Evolutionary conservation across 2,329 filamentous ascomycete genomes (phyloP).

Genomic region (Byssochlamys sp.): DNA sequence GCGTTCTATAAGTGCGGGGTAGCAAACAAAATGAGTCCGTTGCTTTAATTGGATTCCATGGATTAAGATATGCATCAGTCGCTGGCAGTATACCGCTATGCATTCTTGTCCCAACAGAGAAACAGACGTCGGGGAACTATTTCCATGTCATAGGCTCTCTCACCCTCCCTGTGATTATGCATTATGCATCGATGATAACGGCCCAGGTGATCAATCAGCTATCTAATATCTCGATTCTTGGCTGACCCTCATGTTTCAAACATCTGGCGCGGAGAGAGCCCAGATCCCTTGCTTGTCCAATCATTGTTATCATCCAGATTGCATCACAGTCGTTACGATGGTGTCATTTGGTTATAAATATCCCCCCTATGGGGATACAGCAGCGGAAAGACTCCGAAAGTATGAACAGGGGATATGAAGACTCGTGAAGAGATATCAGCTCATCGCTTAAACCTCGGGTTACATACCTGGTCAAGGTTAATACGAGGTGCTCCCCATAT

Average conservation of each 20-base stretch:
- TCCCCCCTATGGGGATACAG: neutral
- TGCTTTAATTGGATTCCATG: neutral
- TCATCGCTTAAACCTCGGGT: neutral
- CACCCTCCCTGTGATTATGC: neutral
- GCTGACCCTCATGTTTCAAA: neutral
- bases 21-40: neutral
- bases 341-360: neutral
- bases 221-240: neutral
- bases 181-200: neutral
- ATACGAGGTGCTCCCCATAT: neutral
- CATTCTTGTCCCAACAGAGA: neutral
- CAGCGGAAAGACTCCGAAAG: neutral
- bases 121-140: neutral
- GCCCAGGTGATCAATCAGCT: neutral
- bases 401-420: neutral
- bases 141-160: neutral
- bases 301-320: neutral
- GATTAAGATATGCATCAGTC: neutral
- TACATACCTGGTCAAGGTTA: neutral
- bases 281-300: neutral
- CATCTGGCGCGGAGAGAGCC: neutral
- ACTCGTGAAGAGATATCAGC: neutral
- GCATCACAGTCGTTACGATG: neutral
- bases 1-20: neutral
- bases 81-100: neutral